These are phyloP conservation scores for Apium graveolens DNA, from an alignment of 129 eudicot genomes.

Conservation along the genomic window DNA sequence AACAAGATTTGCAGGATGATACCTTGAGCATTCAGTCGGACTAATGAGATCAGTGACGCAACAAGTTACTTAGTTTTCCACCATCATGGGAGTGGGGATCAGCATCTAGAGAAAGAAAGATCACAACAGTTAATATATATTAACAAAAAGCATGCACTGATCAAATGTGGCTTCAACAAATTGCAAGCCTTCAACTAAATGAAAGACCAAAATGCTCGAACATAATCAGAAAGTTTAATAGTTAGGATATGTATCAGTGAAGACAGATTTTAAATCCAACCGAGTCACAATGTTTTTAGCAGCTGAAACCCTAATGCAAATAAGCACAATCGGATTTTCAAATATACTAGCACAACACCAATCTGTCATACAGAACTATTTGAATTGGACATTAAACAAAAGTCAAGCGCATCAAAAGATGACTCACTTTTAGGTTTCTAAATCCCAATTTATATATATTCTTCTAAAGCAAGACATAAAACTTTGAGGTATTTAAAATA, in stretches of 20 bases:
- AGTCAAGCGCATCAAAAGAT: not conserved
- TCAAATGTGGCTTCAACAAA: not conserved
- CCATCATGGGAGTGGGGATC: not conserved
- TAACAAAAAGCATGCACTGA: not conserved
- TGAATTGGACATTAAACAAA: not conserved
- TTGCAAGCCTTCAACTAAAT: not conserved
- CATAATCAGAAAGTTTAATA: not conserved
- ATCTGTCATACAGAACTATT: not conserved
- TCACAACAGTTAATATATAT: not conserved
- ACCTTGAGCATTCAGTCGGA: conserved; percentile 5
- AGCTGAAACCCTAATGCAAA: not conserved
- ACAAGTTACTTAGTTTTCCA: not conserved
- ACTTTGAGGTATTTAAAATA: not conserved
- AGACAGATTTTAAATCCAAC: not conserved
- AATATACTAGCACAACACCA: not conserved
- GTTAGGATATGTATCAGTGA: not conserved
- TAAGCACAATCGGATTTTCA: not conserved
- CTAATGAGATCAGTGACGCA: not conserved
- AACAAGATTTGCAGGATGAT: conserved; percentile 11
- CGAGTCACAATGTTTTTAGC: not conserved
- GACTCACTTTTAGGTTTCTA: not conserved
- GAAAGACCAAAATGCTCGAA: not conserved
- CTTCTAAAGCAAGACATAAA: not conserved
- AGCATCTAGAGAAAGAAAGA: not conserved
- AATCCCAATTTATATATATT: not conserved